These are phyloP conservation scores for Kregervanrija pseudodelftensis DNA, from an alignment of 805 yeast species.

Conservation along the genomic window DNA sequence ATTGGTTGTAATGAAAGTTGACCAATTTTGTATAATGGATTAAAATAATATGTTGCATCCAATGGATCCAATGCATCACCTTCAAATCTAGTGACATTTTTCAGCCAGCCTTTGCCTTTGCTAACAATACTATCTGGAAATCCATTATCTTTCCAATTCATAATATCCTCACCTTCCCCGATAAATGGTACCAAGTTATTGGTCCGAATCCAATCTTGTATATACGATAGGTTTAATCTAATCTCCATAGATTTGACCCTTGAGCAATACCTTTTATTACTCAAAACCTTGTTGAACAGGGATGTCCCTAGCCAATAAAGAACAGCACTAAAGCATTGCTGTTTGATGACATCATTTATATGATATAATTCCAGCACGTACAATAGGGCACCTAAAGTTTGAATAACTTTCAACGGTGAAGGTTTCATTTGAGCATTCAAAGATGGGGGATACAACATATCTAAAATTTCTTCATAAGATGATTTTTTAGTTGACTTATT, in stretches of 20 bases:
- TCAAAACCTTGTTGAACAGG: conserved; percentile 65
- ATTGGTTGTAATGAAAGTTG: conserved; percentile 63
- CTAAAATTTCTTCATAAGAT: conserved; percentile 60
- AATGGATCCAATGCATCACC: conserved; percentile 32
- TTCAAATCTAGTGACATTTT: conserved; percentile 25
- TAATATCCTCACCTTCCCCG: conserved; percentile 18
- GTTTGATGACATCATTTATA: conserved; percentile 69
- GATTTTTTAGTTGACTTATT: conserved; percentile 33
- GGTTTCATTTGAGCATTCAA: conserved; percentile 75
- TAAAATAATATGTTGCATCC: conserved; percentile 54
- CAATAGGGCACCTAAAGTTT: conserved; percentile 80
- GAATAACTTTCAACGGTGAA: conserved; percentile 79
- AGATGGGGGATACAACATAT: conserved; percentile 80
- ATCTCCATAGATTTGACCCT: conserved; percentile 86
- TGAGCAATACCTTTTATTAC: conserved; percentile 63
- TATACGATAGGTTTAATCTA: conserved; percentile 71
- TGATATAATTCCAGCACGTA: conserved; percentile 78
- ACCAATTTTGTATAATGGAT: conserved; percentile 57
- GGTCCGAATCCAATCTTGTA: conserved; percentile 90
- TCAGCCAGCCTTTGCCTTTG: conserved; percentile 14
- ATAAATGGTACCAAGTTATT: conserved; percentile 45
- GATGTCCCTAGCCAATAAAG: conserved; percentile 70
- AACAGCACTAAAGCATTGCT: conserved; percentile 72
- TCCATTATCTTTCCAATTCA: conserved; percentile 12
- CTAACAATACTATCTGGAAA: conserved; percentile 29